Base-by-base conservation (phyloP, 139 green algal genomes). In the Volvox africanus region DNA sequence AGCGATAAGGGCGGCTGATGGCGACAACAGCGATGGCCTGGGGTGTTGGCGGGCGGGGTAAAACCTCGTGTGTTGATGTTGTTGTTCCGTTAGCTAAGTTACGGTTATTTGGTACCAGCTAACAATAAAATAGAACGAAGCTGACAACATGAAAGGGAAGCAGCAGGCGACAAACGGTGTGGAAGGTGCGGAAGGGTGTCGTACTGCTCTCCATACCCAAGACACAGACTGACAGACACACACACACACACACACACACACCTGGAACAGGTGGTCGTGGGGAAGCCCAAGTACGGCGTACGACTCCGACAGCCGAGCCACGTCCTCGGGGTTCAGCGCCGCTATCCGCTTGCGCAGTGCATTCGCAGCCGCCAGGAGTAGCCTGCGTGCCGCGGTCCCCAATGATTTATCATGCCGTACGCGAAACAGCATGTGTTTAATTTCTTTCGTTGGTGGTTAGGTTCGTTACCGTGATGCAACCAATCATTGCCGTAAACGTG, bases 241-340 rank as follows among this genome's bases (percentile, higher is more conserved):
- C 12, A 61, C 13, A 61, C 33, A 26, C 78, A 73, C n/a, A 30
- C n/a, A 37, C 11, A 17, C 83, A 44, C 69, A 11, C 69, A 89
- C 85, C 85, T 82, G 32, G 44, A 89, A 89, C 69, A 89, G 44
- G 28, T 82, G 37, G 44, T 89, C 85, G 16, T 89, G 33, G 0
- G 85, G 28, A 6, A 1, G 5, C 0, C 44, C 28, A 24, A 20
- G 21, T 32, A 71, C 85, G 1, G 69, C 85, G 44, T 61, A 71
- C 69, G 85, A 50, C 85, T 89, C 85, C 17, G 85, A 67, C 33
- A 88, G 67, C 35, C 26, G 83, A 26, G 67, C 36, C 26, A 80
- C 11, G 67, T 28, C 35, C 83, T 88, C 83, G 1, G 83, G 67
- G 0, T 33, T 50, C 85, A 89, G 37, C 16, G 0, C 16, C 19